Evolutionary conservation across 225 moss, liverwort and hornwort genomes (phyloP).

Genomic region (Sphagnum contortum): DNA sequence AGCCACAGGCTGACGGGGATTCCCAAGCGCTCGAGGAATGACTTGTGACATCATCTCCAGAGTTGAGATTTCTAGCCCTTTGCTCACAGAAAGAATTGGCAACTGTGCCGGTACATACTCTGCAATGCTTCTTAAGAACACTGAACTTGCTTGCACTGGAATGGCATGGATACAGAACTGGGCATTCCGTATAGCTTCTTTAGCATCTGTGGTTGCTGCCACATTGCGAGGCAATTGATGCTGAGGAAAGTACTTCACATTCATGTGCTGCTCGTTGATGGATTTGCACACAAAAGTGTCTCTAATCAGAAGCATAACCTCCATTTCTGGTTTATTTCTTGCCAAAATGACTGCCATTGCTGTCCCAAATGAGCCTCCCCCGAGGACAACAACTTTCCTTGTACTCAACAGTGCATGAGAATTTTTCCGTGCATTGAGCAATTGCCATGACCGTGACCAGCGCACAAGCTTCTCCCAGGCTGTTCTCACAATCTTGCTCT

Average conservation of each 20-base stretch:
- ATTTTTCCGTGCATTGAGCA: constrained; percentile 59
- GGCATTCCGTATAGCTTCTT: constrained; percentile 58
- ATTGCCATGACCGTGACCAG: constrained; percentile 86
- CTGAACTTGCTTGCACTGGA: constrained; percentile 75
- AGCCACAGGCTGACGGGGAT: constrained; percentile 76
- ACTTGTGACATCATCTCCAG: constrained; percentile 98
- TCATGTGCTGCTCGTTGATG: constrained; percentile 69
- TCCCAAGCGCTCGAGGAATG: constrained; percentile 79
- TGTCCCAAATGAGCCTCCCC: constrained; percentile 90
- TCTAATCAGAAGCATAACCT: constrained; percentile 66
- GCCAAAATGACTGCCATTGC: constrained; percentile 91
- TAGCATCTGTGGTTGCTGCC: constrained; percentile 75
- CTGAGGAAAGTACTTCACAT: constrained; percentile 64
- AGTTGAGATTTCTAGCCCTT: constrained; percentile 80
- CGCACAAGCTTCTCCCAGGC: constrained; percentile 98
- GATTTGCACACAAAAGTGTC: constrained; percentile 53
- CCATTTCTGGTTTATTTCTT: constrained; percentile 78
- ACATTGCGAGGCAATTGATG: constrained; percentile 73
- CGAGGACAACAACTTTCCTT: constrained; percentile 77
- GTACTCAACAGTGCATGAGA: constrained; percentile 61
- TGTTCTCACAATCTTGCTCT: constrained; percentile 73
- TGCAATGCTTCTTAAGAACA: constrained; percentile 58
- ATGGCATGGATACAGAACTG: constrained; percentile 84
- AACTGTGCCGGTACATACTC: constrained; percentile 64
- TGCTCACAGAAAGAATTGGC: constrained; percentile 79